Conservation (phyloP, 495 filamentous ascomycete genomes). For the Penicillium canariense region DNA sequence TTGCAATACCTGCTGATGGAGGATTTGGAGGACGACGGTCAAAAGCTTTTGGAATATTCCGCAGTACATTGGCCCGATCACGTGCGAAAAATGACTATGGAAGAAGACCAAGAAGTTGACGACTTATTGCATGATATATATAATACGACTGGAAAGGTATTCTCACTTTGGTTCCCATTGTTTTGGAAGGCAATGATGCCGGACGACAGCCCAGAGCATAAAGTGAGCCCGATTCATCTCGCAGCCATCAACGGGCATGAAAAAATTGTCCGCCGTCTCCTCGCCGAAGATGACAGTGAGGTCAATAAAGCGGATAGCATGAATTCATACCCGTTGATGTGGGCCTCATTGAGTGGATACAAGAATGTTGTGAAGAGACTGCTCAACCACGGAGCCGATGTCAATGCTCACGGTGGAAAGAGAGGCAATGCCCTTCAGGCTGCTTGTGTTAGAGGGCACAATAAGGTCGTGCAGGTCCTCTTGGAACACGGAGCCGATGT, state of each 20-base stretch:
- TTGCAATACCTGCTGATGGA: conserved; percentile 24
- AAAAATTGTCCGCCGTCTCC: conserved; percentile 11
- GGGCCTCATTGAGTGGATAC: conserved; percentile 22
- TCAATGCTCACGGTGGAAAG: background rate
- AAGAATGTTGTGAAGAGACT: conserved; percentile 7
- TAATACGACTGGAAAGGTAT: conserved; percentile 1
- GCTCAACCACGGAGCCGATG: background rate
- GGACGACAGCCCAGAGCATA: background rate
- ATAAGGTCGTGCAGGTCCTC: background rate
- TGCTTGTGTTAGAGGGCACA: conserved; percentile 8
- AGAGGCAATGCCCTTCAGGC: conserved; percentile 19
- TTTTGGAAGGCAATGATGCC: conserved; percentile 14
- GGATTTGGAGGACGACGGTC: conserved; percentile 10
- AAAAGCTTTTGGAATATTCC: conserved; percentile 24
- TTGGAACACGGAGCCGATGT: background rate
- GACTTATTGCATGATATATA: conserved; percentile 13
- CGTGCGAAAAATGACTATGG: conserved; percentile 11
- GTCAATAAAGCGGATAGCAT: conserved; percentile 7
- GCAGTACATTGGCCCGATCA: conserved; percentile 28
- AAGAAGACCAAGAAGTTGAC: background rate
- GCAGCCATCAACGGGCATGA: conserved; percentile 23
- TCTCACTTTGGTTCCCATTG: conserved; percentile 17
- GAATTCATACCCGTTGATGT: conserved; percentile 18
- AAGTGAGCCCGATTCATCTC: conserved; percentile 15
- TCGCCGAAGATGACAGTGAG: conserved; percentile 4